Evolutionary conservation across 345 rosid species (phyloP), one percentile per base, ranked within the genome.

Genomic region (Leavenworthia alabamica): DNA sequence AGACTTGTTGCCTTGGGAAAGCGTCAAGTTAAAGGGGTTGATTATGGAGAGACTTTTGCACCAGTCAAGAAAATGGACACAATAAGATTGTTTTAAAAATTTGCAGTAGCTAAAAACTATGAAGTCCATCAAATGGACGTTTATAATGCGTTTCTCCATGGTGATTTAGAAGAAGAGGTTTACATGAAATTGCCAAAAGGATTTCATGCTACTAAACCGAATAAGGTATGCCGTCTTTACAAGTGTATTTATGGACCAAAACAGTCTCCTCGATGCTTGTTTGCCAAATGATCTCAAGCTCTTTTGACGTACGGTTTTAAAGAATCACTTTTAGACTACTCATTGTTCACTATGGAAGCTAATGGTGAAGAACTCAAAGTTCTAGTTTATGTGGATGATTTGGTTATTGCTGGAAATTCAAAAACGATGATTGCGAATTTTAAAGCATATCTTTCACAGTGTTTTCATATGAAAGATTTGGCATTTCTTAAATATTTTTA

Each of bases 151-250:
- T 35, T 35, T 12, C n/a, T n/a, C n/a, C n/a, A n/a, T n/a, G n/a
- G n/a, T n/a, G n/a, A n/a, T n/a, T n/a, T n/a, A n/a, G n/a, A n/a
- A n/a, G n/a, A n/a, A n/a, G n/a, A n/a, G n/a, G n/a, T n/a, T n/a
- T n/a, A n/a, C n/a, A n/a, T n/a, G 40, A 35, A 11, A 8, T 1
- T 35, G 0, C 40, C 14, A 0, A 4, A 4, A 5, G 6, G 40
- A 0, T 35, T 8, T 12, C 12, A 35, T 4, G 6, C 14, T 3
- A 2, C 14, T 0, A 0, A 1, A 12, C 1, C 11, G 0, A 2
- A 12, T 4, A 2, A 35, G 2, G 14, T 35, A 0, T 35, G 6
- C 4, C 6, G 3, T 1, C 11, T 35, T 1, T 6, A 11, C 6
- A 35, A 35, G 6, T 35, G 14, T 0, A 0, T 33, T 0, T 33